These are phyloP conservation scores for Lasiodiplodia sp. DNA, from an alignment of 2,329 filamentous ascomycete species.

Conservation along the genomic window DNA sequence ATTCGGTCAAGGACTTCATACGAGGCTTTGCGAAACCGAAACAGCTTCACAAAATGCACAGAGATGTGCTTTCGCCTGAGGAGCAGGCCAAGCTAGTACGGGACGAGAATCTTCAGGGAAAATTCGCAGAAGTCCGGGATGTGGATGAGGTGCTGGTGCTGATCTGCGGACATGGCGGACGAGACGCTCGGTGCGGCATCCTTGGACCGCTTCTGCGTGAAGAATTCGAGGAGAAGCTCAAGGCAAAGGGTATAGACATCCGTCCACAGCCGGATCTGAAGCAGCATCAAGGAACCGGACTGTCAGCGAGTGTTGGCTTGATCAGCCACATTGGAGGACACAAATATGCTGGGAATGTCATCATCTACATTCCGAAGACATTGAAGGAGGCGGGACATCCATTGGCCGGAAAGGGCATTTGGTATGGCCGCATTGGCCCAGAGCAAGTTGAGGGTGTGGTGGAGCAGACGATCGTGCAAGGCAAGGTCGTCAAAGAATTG, in stretches of 20 bases:
- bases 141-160: slow-evolving; percentile 76
- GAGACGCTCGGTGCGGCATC: slow-evolving; percentile 83
- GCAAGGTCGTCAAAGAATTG: slow-evolving; percentile 72
- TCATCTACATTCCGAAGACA: slow-evolving; percentile 75
- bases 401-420: slow-evolving; percentile 75
- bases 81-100: slow-evolving; percentile 55
- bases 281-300: background rate
- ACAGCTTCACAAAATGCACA: slow-evolving; percentile 68
- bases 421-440: slow-evolving; percentile 82
- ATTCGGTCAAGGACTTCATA: slow-evolving; percentile 63
- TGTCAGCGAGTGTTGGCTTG: slow-evolving; percentile 66
- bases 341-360: slow-evolving; percentile 85
- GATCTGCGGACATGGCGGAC: slow-evolving; percentile 84
- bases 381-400: slow-evolving; percentile 53
- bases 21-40: slow-evolving; percentile 71
- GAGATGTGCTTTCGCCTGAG: slow-evolving; percentile 58
- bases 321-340: slow-evolving; percentile 86
- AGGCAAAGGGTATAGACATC: slow-evolving; percentile 51
- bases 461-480: slow-evolving; percentile 70
- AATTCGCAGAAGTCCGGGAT: slow-evolving; percentile 65
- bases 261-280: slow-evolving; percentile 53
- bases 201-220: slow-evolving; percentile 75
- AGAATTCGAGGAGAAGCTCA: slow-evolving; percentile 72
- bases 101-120: slow-evolving; percentile 55
- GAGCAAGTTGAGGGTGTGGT: slow-evolving; percentile 79